Evolutionary conservation across 495 filamentous ascomycete species (phyloP), one percentile per base, ranked within the genome.

Genomic region (Trichoderma parareesei): DNA sequence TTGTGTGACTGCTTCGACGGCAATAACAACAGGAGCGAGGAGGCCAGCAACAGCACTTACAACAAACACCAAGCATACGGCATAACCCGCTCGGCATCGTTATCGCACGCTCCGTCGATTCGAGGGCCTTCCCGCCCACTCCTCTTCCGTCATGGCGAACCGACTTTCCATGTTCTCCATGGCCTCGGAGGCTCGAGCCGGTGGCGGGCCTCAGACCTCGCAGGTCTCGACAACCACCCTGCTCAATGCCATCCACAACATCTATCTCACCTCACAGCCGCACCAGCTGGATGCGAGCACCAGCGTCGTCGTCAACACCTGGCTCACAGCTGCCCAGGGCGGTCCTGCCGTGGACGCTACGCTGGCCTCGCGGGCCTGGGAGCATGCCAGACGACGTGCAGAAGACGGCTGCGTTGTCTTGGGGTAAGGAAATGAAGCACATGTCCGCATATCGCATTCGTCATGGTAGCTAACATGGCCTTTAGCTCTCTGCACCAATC

Each of bases 361-460:
- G 33, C 71, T 98, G 64, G 91, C 89, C 2, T 80, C 86, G 16
- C 84, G 91, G 71, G 94, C 92, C 38, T 98, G 94, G 94, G 94
- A 98, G 77, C 94, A 98, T 83, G 94, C 95, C 63, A 84, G 94
- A 67, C 84, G 94, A 59, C 85, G 94, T 77, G 94, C 94, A 46
- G 94, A 98, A 73, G 94, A 98, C 79, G 93, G 92, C 13, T 97
- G 92, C 71, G 90, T 98, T 66, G 79, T 97, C 63, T 76, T 98
- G 67, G 87, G 89, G 92, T 97, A 79, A 68, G 83, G 13, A 16
- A 43, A 13, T 11, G 11, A 6, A 9, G 38, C 35, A 2, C 20
- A 40, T 13, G 37, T 27, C 46, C n/a, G 10, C 41, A 27, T 14
- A 33, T 60, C 20, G 46, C 46, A 44, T 66, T 43, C n/a, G 3